These are phyloP conservation scores for Catenaria anguillulae DNA, from an alignment of 371 early-diverging fungal species.

Conservation along the genomic window DNA sequence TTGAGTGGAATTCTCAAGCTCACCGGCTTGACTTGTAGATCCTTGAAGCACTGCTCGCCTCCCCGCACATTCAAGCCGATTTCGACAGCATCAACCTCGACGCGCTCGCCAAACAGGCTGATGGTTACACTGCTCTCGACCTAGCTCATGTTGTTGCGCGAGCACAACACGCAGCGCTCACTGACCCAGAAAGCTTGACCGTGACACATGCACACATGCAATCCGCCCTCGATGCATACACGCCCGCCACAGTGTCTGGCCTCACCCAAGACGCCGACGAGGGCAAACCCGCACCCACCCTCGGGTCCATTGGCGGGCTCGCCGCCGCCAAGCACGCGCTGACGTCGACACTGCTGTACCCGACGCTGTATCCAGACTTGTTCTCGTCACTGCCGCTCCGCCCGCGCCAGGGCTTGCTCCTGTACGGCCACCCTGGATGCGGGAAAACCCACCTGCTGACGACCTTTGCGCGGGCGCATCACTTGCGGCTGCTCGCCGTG, in stretches of 20 bases:
- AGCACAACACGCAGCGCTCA: neutral
- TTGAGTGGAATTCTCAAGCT: too few relatives aligned
- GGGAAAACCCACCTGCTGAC: conserved; percentile 98
- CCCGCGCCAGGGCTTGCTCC: conserved; percentile 84
- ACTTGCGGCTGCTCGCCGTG: conserved; percentile 95
- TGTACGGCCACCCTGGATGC: conserved; percentile 99
- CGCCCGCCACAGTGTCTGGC: neutral
- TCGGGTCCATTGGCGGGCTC: conserved; percentile 98
- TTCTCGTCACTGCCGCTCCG: conserved; percentile 93
- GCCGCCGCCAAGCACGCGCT: conserved; percentile 92
- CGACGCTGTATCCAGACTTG: conserved; percentile 89
- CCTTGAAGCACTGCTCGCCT: neutral
- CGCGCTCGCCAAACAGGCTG: neutral
- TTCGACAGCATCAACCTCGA: neutral
- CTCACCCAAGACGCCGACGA: neutral
- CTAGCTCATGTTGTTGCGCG: neutral
- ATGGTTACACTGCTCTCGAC: neutral
- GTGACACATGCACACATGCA: neutral
- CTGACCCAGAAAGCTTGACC: too few relatives aligned
- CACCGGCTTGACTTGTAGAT: too few relatives aligned
- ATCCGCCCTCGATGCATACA: neutral
- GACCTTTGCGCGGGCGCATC: conserved; percentile 92
- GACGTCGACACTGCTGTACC: conserved; percentile 94
- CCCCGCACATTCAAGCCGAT: too few relatives aligned
- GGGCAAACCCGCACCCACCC: conserved; percentile 43